Conservation (phyloP, 108 stramenopile species). For the Conticribra weissflogii region DNA sequence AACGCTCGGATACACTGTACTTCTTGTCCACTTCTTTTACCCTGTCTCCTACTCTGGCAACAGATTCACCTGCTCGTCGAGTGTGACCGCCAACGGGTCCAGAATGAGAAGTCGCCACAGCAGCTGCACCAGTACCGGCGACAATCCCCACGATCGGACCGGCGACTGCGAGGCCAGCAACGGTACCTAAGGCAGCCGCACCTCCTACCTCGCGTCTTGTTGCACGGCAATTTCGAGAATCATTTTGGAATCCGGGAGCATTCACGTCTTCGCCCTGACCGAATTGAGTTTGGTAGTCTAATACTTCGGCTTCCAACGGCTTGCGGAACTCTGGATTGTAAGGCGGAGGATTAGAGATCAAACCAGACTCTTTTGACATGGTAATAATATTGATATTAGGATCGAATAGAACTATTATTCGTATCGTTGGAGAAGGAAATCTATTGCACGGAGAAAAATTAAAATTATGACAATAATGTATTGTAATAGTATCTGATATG, state of each 20-base stretch:
- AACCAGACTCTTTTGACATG: too few species aligned
- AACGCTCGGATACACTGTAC: conserved; percentile 18
- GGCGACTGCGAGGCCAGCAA: conserved; percentile 62
- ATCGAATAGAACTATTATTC: too few species aligned
- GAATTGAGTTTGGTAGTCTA: not conserved
- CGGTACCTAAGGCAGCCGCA: conserved; percentile 55
- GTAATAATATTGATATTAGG: too few species aligned
- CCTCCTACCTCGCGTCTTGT: conserved; percentile 32
- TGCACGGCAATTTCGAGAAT: not conserved
- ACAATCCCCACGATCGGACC: conserved; percentile 67
- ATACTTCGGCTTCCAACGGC: not conserved
- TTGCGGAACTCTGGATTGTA: not conserved
- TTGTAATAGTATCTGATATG: too few species aligned
- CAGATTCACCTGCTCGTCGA: conserved; percentile 61
- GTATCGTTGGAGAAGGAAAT: too few species aligned
- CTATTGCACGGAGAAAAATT: too few species aligned
- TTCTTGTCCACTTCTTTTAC: conserved; percentile 47
- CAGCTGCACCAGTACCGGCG: conserved; percentile 64
- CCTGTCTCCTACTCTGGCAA: conserved; percentile 53
- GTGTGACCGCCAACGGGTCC: conserved; percentile 56
- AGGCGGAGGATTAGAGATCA: not conserved
- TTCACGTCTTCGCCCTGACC: not conserved
- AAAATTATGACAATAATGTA: too few species aligned
- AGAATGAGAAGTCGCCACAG: conserved; percentile 50
- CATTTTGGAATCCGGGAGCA: not conserved